Percentiles rank a stretch among this genome's conserved stretches.
Conservation (phyloP, 148 eudicot genomes). For the Linanthus parryae region DNA sequence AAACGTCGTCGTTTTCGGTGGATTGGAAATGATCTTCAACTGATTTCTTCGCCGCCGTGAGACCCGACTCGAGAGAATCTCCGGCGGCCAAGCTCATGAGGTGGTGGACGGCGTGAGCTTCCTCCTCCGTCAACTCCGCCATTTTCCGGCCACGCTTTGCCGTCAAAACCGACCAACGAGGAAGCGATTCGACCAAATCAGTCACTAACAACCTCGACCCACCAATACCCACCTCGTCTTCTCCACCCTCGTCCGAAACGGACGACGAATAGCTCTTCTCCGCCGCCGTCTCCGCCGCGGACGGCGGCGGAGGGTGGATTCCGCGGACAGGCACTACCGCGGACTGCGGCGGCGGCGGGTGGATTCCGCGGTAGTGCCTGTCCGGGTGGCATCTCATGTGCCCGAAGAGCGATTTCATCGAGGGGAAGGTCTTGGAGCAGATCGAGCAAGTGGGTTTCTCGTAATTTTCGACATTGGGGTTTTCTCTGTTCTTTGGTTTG, state of each 20-base stretch:
- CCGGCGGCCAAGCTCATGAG: conserved; percentile 21
- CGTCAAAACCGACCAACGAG: conserved; percentile 25
- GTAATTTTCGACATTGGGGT: neutral
- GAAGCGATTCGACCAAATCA: conserved; percentile 5
- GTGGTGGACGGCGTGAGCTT: conserved; percentile 13
- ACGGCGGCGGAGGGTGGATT: no score
- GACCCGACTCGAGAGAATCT: conserved; percentile 9
- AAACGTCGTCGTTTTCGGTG: neutral
- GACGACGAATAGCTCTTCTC: conserved; percentile 13
- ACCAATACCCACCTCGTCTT: no score
- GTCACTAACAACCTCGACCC: neutral
- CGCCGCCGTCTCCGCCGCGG: no score
- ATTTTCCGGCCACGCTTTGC: no score
- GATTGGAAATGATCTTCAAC: conserved; percentile 3
- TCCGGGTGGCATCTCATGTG: conserved; percentile 72
- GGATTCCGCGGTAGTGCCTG: conserved; percentile 38
- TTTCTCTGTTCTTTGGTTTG: neutral
- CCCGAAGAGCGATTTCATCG: conserved; percentile 44
- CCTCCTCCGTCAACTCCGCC: no score
- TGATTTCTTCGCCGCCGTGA: neutral
- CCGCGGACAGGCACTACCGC: no score
- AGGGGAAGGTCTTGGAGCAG: conserved; percentile 29
- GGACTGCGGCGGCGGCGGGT: conserved; percentile 28
- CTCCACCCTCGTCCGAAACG: conserved; percentile 7
- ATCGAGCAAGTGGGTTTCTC: conserved; percentile 8